Percentiles rank a stretch among this genome's conserved stretches.
phyloP scores from a whole-genome alignment of 345 rosid genomes.

The Cardamine chenopodiifolia region DNA sequence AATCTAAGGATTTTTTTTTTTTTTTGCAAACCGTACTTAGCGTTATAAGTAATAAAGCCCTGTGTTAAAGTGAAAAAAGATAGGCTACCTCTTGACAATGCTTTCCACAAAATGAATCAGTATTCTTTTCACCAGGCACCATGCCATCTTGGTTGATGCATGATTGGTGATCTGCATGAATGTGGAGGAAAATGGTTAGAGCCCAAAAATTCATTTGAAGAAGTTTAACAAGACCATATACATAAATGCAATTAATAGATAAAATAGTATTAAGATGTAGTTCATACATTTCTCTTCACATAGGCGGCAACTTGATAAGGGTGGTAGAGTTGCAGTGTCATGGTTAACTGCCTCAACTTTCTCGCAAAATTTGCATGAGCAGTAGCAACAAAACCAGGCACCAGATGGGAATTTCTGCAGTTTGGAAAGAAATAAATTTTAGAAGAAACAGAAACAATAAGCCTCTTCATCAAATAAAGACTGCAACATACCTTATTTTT shows the following conservation, averaged over 20 bases:
- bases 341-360: constrained; percentile 46
- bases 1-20: too few species aligned
- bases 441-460: constrained; percentile 28
- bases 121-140: constrained; percentile 36
- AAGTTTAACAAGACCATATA: constrained; percentile 24
- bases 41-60: too few species aligned
- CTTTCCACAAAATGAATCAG: constrained; percentile 70
- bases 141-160: constrained; percentile 53
- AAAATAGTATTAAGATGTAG: constrained; percentile 2
- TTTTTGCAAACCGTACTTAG: too few species aligned
- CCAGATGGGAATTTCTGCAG: constrained; percentile 85
- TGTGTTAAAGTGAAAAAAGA: constrained; percentile 34
- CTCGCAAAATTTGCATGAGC: constrained; percentile 89
- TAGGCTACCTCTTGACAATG: constrained; percentile 77
- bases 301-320: constrained; percentile 53
- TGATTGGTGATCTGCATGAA: constrained; percentile 70
- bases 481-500: not conserved
- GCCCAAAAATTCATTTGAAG: constrained; percentile 8
- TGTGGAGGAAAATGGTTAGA: constrained; percentile 29
- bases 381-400: constrained; percentile 82
- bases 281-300: constrained; percentile 87
- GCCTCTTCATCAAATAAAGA: not conserved
- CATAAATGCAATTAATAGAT: not conserved
- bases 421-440: not conserved
- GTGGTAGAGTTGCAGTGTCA: constrained; percentile 32